Conservation (phyloP, 116 monocot species). For the Zostera marina region DNA sequence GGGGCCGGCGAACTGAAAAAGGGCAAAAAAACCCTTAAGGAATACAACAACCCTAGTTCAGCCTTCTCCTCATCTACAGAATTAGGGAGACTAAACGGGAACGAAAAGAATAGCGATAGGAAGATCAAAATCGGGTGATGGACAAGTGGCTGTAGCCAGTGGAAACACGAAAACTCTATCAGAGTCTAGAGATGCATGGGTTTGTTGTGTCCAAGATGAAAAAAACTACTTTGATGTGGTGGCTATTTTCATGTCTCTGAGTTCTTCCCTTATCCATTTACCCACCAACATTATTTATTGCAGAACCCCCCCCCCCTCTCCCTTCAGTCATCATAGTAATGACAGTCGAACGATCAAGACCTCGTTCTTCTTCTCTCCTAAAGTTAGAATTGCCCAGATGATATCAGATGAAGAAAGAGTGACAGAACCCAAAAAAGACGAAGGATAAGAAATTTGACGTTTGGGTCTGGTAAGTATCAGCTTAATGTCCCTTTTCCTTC, state of each 20-base stretch:
- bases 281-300: background rate
- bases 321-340: background rate
- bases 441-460: background rate
- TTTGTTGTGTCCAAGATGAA: background rate
- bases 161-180: conserved; percentile 1
- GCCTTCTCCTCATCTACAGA: too few species aligned
- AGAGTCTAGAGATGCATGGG: background rate
- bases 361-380: background rate
- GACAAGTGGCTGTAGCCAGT: background rate
- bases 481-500: background rate
- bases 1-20: too few species aligned
- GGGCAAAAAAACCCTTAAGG: too few species aligned
- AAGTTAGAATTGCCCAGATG: background rate
- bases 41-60: too few species aligned
- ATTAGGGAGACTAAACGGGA: background rate
- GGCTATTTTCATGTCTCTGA: conserved; percentile 6
- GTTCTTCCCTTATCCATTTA: conserved; percentile 16
- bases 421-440: background rate
- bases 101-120: background rate
- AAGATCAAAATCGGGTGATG: background rate
- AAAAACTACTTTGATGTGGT: background rate
- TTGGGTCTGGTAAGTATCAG: background rate
- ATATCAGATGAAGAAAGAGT: background rate
- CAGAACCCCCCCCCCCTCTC: background rate
- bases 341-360: background rate